Evolutionary conservation across 495 filamentous ascomycete genomes (phyloP).

Genomic region (Amniculicola lignicola): DNA sequence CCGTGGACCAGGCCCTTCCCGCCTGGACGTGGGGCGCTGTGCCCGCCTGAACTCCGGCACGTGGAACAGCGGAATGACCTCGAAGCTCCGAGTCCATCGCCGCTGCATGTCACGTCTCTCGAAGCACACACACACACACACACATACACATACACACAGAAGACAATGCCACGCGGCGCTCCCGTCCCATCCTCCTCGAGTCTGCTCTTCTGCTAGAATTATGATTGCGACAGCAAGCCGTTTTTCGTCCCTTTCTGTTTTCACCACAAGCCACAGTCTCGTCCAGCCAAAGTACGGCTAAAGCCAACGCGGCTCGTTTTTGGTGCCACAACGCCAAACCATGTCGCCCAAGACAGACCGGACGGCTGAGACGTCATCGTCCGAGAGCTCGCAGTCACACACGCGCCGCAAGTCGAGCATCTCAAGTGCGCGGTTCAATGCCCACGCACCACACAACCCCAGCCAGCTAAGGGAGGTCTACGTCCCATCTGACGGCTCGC

Average conservation of each 20-base stretch:
- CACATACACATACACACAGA: not conserved
- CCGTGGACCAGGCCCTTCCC: too few species aligned
- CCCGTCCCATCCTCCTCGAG: not conserved
- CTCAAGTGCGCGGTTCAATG: constrained; percentile 4
- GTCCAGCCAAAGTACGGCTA: constrained; percentile 20
- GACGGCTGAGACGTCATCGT: constrained; percentile 19
- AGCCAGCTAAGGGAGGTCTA: constrained; percentile 33
- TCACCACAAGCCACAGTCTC: constrained; percentile 11
- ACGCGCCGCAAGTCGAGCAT: constrained; percentile 14
- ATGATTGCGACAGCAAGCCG: not conserved
- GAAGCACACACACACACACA: not conserved
- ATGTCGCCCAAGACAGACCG: constrained; percentile 19
- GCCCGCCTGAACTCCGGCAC: constrained; percentile 4
- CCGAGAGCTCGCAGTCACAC: constrained; percentile 1
- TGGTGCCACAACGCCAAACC: constrained; percentile 13
- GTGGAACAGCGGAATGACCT: constrained; percentile 12
- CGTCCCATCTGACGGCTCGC: constrained; percentile 27
- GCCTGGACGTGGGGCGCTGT: too few species aligned
- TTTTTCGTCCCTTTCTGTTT: constrained; percentile 4
- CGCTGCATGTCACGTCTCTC: not conserved
- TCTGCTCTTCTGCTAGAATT: not conserved
- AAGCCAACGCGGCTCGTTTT: not conserved
- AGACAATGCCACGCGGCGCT: not conserved
- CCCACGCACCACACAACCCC: constrained; percentile 33
- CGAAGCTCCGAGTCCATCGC: not conserved